A percentile compares a stretch with the other conserved stretches of the same genome.
These are phyloP conservation scores for Parsonsia alboflavescens DNA, from an alignment of 257 asterid genomes.

Conservation along the genomic window DNA sequence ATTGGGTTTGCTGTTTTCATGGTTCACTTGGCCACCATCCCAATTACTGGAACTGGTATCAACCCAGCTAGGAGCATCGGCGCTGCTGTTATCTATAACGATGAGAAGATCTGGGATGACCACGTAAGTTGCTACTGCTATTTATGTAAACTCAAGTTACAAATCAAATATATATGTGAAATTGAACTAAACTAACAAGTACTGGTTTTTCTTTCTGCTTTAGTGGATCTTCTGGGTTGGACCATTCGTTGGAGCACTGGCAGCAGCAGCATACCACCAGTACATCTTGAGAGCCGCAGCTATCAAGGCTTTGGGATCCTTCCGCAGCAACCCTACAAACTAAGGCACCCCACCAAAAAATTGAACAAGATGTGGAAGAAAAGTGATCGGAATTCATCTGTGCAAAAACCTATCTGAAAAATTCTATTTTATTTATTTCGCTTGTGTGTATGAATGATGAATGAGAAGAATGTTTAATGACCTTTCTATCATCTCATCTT, in stretches of 20 bases:
- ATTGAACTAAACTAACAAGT: background rate
- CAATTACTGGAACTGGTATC: constrained; percentile 90
- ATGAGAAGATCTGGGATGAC: constrained; percentile 68
- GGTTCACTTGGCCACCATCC: constrained; percentile 96
- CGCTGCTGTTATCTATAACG: constrained; percentile 84
- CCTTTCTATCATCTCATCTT: background rate
- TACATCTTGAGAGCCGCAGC: constrained; percentile 82
- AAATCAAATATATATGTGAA: background rate
- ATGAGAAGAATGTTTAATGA: constrained; percentile 12
- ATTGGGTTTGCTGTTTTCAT: constrained; percentile 94
- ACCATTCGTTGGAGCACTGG: constrained; percentile 73
- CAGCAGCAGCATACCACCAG: constrained; percentile 84
- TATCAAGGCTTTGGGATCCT: constrained; percentile 76
- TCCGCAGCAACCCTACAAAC: constrained; percentile 79
- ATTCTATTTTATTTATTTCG: constrained; percentile 10
- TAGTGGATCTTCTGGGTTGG: constrained; percentile 99
- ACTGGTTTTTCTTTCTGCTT: background rate
- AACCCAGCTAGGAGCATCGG: constrained; percentile 97
- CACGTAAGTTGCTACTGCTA: constrained; percentile 41
- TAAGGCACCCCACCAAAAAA: no score
- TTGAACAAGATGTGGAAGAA: no score
- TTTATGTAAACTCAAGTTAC: no score
- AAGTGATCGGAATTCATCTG: constrained; percentile 8
- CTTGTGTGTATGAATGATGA: constrained; percentile 18
- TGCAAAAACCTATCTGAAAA: background rate